Evolutionary conservation across 768 basidiomycete species (phyloP).

Genomic region (Tricholoma matsutake): DNA sequence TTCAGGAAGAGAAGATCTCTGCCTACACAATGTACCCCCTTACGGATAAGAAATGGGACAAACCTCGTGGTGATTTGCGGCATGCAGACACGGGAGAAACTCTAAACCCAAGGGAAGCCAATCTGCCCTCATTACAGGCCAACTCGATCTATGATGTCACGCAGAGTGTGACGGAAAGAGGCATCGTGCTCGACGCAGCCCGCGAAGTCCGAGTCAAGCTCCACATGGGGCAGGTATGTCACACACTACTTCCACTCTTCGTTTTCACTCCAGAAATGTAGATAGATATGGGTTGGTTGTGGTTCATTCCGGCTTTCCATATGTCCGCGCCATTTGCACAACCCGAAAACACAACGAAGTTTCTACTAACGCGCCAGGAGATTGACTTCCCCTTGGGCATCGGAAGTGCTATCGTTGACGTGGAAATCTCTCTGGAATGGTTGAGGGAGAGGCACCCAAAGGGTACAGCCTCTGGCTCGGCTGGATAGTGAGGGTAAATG

Average conservation of each 20-base stretch:
- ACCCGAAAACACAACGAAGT: slow-evolving; percentile 24
- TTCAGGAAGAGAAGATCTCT: slow-evolving; percentile 39
- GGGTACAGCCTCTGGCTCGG: neutral
- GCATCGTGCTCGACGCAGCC: slow-evolving; percentile 59
- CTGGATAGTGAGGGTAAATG: neutral
- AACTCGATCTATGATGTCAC: slow-evolving; percentile 42
- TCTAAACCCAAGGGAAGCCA: slow-evolving; percentile 14
- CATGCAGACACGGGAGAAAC: slow-evolving; percentile 19
- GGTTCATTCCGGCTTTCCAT: slow-evolving; percentile 86
- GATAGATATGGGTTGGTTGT: slow-evolving; percentile 81
- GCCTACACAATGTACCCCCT: slow-evolving; percentile 47
- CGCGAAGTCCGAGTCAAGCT: slow-evolving; percentile 71
- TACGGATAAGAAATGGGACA: slow-evolving; percentile 40
- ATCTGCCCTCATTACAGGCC: slow-evolving; percentile 37
- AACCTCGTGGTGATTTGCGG: slow-evolving; percentile 34
- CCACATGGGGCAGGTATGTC: slow-evolving; percentile 63
- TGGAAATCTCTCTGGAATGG: slow-evolving; percentile 63
- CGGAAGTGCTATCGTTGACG: slow-evolving; percentile 62
- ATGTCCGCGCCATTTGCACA: slow-evolving; percentile 44
- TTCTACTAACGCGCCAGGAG: slow-evolving; percentile 56
- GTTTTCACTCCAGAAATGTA: slow-evolving; percentile 24
- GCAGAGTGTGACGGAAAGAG: slow-evolving; percentile 26
- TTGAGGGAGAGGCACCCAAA: slow-evolving; percentile 3
- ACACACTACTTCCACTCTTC: neutral
- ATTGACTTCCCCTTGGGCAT: slow-evolving; percentile 78